Base-by-base conservation (phyloP, 108 stramenopile species). In the Skeletonema tropicum region DNA sequence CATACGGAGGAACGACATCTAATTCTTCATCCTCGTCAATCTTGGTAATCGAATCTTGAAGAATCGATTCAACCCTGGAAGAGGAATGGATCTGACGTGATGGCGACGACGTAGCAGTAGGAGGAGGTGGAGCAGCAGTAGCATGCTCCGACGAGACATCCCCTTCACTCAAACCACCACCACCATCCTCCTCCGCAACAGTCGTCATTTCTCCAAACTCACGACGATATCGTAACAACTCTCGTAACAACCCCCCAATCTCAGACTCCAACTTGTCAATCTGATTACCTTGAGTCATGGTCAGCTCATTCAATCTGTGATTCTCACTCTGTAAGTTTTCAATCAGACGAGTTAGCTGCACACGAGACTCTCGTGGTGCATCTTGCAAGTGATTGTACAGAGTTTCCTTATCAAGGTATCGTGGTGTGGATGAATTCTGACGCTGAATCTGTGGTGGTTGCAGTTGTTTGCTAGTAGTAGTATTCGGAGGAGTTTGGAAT, bases 251-350 rank as follows among this genome's bases (percentile, higher is more conserved):
- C 8, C 23, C 52, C 1, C 21, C 52, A 55, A 55, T 23, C 23
- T 55, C 52, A 0, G 52, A 5, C 6, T 55, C 52, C 52, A 55
- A 55, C 52, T 25, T 55, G 21, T 55, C 52, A 25, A 55, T 55
- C 21, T 55, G 52, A 25, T 21, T 23, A 23, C 9, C 52, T 23
- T 55, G 52, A 23, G 23, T 5, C 9, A 11, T 7, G 25, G 19
- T 55, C 2, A 23, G 0, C 7, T 5, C 52, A 55, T 55, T 21
- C 52, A 55, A 55, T 55, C 21, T 21, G 2, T 21, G 23, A 55
- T 55, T 55, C 52, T 55, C 52, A 23, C 7, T 55, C n/a, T 55
- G 52, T 10, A 55, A 55, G 23, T 55, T 55, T 21, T 55, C 52
- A 23, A 55, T 23, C 10, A 9, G 52, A 55, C 52, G 52, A 9